These are phyloP conservation scores for Taxawa tesnikishii DNA, from an alignment of 2,329 filamentous ascomycete genomes.

Conservation along the genomic window DNA sequence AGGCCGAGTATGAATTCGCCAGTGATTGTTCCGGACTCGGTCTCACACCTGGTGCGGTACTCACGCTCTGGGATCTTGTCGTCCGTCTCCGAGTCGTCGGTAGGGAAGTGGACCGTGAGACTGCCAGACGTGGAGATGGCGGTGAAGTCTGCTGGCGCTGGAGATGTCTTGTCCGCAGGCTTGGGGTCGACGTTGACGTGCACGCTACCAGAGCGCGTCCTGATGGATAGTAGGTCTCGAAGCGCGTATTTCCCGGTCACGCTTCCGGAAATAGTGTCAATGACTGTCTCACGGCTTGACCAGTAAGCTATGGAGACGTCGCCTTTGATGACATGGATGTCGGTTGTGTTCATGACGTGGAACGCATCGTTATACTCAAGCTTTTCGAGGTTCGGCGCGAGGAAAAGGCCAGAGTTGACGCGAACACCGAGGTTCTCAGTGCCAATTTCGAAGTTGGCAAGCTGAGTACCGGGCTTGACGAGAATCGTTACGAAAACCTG, in stretches of 20 bases:
- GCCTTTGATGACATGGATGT: conserved; percentile 23
- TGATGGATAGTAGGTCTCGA: conserved; percentile 26
- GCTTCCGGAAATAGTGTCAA: conserved; percentile 26
- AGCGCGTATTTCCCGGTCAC: conserved; percentile 29
- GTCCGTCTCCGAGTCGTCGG: neutral
- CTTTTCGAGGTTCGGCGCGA: conserved; percentile 1
- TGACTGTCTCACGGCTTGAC: conserved; percentile 25
- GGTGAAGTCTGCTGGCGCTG: conserved; percentile 23
- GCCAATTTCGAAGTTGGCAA: conserved; percentile 22
- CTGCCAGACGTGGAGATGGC: conserved; percentile 23
- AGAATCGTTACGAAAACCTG: conserved; percentile 25
- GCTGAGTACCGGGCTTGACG: conserved; percentile 18
- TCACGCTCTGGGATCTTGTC: conserved; percentile 26
- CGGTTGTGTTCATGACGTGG: conserved; percentile 18
- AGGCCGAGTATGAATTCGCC: conserved; percentile 29
- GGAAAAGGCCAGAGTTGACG: conserved; percentile 19
- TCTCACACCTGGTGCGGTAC: conserved; percentile 26
- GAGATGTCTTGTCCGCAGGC: conserved; percentile 15
- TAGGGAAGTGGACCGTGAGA: conserved; percentile 22
- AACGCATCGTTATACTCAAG: conserved; percentile 15
- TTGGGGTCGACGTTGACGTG: conserved; percentile 26
- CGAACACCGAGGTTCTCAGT: conserved; percentile 26
- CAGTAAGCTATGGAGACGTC: conserved; percentile 17
- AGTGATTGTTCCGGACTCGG: conserved; percentile 23
- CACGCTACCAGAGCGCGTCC: conserved; percentile 28